Conservation (phyloP, 768 basidiomycete genomes). For the Serendipita indica region DNA sequence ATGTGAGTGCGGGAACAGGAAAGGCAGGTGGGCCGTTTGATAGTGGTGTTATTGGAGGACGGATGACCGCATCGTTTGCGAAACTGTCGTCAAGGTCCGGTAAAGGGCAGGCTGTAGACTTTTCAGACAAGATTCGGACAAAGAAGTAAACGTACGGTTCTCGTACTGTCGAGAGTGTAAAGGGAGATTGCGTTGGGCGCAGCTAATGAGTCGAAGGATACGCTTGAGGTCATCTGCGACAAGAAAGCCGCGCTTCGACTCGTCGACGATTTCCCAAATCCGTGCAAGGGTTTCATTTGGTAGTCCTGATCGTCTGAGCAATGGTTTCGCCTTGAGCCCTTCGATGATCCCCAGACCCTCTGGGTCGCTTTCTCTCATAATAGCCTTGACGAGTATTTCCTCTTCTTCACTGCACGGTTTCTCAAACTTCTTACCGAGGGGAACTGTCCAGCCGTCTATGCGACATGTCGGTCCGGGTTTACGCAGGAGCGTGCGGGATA, state of each 20-base stretch:
- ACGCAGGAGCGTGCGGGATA: neutral
- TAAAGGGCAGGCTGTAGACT: slow-evolving; percentile 5
- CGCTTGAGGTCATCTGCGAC: neutral
- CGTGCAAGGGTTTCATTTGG: neutral
- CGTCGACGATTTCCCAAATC: slow-evolving; percentile 12
- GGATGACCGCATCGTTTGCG: neutral
- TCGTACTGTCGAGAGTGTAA: slow-evolving; percentile 9
- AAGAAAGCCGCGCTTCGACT: slow-evolving; percentile 8
- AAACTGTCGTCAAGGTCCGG: slow-evolving; percentile 8
- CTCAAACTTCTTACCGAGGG: neutral
- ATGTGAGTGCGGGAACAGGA: neutral
- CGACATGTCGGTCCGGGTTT: neutral
- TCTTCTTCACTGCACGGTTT: neutral
- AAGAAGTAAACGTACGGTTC: neutral
- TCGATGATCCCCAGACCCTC: neutral
- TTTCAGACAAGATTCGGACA: neutral
- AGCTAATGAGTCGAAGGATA: slow-evolving; percentile 10
- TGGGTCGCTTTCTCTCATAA: neutral
- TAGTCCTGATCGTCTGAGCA: neutral
- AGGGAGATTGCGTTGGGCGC: slow-evolving; percentile 8
- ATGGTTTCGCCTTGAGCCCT: slow-evolving; percentile 1
- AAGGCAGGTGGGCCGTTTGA: neutral
- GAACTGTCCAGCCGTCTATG: slow-evolving; percentile 8
- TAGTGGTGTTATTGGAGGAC: neutral
- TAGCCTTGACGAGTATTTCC: slow-evolving; percentile 1